These are phyloP conservation scores for Trichoderma sp. DNA, from an alignment of 2,329 filamentous ascomycete species.

Conservation along the genomic window DNA sequence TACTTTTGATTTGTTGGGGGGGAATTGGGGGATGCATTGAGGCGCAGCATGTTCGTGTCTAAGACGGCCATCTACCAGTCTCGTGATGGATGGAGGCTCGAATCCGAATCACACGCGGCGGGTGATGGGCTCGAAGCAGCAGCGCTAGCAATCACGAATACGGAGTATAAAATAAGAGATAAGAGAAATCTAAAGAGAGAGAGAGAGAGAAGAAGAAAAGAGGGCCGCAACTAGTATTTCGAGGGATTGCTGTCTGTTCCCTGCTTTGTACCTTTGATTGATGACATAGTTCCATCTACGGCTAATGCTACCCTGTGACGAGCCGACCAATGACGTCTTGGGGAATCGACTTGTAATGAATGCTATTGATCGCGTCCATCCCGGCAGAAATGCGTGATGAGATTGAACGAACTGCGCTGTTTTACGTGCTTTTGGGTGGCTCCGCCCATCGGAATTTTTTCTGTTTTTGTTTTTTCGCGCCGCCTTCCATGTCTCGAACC, in stretches of 20 bases:
- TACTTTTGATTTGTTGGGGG: not conserved
- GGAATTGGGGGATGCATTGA: not conserved
- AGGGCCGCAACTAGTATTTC: not conserved
- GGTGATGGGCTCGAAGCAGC: not conserved
- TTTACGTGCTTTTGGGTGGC: not conserved
- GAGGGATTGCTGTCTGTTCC: not conserved
- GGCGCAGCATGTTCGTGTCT: slow-evolving; percentile 10
- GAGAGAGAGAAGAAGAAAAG: not conserved
- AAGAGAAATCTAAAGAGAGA: not conserved
- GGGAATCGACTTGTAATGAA: not conserved
- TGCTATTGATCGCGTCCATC: not conserved
- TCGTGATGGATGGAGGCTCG: not conserved
- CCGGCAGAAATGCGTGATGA: not conserved
- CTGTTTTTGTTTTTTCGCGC: not conserved
- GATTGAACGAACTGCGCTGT: not conserved
- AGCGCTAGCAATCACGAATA: no score
- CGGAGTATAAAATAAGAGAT: not conserved
- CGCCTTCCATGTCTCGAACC: not conserved
- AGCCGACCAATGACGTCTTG: slow-evolving; percentile 1
- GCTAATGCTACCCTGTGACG: not conserved
- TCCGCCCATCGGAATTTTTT: slow-evolving; percentile 3
- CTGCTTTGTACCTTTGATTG: not conserved
- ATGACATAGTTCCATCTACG: not conserved
- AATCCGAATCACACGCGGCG: not conserved
- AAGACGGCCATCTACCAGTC: not conserved